Conservation (phyloP, 352 stramenopile species). For the Pythium plurisporium region DNA sequence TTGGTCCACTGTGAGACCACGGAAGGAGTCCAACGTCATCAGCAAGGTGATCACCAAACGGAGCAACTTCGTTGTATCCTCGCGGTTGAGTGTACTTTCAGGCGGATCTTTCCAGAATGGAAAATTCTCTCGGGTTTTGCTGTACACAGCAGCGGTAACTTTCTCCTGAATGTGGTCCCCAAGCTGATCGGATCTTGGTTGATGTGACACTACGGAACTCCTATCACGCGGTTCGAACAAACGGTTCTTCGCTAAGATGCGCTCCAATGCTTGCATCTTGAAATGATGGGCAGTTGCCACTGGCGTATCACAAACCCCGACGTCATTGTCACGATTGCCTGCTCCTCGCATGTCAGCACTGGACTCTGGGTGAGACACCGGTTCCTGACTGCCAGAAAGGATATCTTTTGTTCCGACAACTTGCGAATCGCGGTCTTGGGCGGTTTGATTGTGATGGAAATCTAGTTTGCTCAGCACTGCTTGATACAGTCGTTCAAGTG, state of each 20-base stretch:
- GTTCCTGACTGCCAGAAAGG: no score
- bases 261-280: slow-evolving; percentile 56
- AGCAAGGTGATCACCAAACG: slow-evolving; percentile 30
- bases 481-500: slow-evolving; percentile 38
- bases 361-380: not conserved
- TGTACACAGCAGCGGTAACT: slow-evolving; percentile 51
- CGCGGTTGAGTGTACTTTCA: slow-evolving; percentile 28
- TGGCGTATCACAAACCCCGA: slow-evolving; percentile 2
- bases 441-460: slow-evolving; percentile 4
- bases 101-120: slow-evolving; percentile 50
- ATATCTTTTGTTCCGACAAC: no score
- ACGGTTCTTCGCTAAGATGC: slow-evolving; percentile 15
- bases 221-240: no score
- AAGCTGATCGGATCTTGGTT: slow-evolving; percentile 20
- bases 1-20: slow-evolving; percentile 41
- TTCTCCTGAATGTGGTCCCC: slow-evolving; percentile 46
- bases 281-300: slow-evolving; percentile 33
- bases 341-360: no score
- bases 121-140: slow-evolving; percentile 48
- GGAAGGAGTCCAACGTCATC: slow-evolving; percentile 27
- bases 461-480: slow-evolving; percentile 25
- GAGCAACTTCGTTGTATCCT: slow-evolving; percentile 50
- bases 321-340: not conserved
- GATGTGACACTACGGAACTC: not conserved
- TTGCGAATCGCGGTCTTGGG: not conserved